Evolutionary conservation across 2,329 filamentous ascomycete species (phyloP).

Genomic region (Sclerotinia glacialis): DNA sequence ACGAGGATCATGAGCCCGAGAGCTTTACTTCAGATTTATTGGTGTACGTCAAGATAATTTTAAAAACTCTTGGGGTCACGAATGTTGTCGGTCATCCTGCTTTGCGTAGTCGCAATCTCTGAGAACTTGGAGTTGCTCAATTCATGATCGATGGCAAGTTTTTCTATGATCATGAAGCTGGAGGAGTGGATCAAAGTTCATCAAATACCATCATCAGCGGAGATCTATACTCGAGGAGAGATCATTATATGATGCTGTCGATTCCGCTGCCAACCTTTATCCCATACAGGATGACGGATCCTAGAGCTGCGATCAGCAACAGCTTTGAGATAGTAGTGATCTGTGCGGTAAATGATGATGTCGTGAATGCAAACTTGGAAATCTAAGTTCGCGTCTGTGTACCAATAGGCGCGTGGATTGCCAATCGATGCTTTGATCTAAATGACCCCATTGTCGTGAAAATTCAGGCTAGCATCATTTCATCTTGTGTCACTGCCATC

Average conservation of each 20-base stretch:
- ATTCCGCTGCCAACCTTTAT: background rate
- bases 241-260: background rate
- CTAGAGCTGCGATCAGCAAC: background rate
- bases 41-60: background rate
- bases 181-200: background rate
- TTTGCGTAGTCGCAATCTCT: background rate
- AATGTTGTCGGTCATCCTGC: background rate
- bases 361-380: constrained; percentile 4
- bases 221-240: background rate
- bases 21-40: background rate
- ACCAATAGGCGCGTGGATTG: constrained; percentile 30
- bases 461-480: background rate
- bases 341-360: constrained; percentile 5
- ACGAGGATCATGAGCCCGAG: background rate
- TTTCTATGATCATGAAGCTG: background rate
- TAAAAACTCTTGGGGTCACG: background rate
- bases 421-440: background rate
- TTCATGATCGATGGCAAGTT: background rate
- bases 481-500: too few species aligned
- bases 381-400: background rate
- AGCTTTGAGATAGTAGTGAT: constrained; percentile 4
- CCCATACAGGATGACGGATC: background rate
- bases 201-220: background rate
- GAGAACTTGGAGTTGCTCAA: background rate
- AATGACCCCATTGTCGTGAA: background rate